A percentile compares a stretch with the other conserved stretches of the same genome.
Conservation (phyloP, 768 basidiomycete species). For the Tricholoma hemisulphureum region DNA sequence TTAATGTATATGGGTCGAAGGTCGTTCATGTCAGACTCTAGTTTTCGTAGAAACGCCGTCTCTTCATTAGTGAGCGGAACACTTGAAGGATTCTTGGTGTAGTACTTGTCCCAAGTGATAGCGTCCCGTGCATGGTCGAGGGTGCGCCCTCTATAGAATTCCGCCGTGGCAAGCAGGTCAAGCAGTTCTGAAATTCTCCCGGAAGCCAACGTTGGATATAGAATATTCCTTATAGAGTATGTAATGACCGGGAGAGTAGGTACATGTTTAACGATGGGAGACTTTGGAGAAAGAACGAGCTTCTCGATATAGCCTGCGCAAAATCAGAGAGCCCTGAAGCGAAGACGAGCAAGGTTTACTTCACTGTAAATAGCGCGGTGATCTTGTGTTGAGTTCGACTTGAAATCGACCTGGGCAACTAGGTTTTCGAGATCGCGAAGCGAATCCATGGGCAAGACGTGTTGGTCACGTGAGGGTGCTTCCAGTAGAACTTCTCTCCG, state of each 20-base stretch:
- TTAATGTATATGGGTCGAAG: slow-evolving; percentile 33
- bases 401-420: slow-evolving; percentile 12
- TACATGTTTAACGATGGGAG: slow-evolving; percentile 18
- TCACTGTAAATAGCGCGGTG: slow-evolving; percentile 19
- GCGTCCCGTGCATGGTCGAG: slow-evolving; percentile 25
- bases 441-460: background rate
- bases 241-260: slow-evolving; percentile 31
- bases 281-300: slow-evolving; percentile 22
- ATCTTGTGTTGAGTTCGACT: slow-evolving; percentile 2
- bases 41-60: slow-evolving; percentile 15
- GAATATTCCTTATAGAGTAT: slow-evolving; percentile 32
- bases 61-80: slow-evolving; percentile 18
- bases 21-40: slow-evolving; percentile 12
- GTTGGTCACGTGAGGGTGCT: background rate
- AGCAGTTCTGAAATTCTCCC: slow-evolving; percentile 33
- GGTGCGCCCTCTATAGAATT: slow-evolving; percentile 33
- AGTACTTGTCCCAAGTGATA: slow-evolving; percentile 27
- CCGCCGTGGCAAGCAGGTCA: slow-evolving; percentile 35
- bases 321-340: background rate
- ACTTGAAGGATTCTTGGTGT: slow-evolving; percentile 17
- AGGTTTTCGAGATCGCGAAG: slow-evolving; percentile 16
- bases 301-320: slow-evolving; percentile 19
- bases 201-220: slow-evolving; percentile 23
- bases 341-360: background rate
- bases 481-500: slow-evolving; percentile 1